Evolutionary conservation across 768 basidiomycete species (phyloP), one percentile per base, ranked within the genome.

Genomic region (Fomitopsis serialis): DNA sequence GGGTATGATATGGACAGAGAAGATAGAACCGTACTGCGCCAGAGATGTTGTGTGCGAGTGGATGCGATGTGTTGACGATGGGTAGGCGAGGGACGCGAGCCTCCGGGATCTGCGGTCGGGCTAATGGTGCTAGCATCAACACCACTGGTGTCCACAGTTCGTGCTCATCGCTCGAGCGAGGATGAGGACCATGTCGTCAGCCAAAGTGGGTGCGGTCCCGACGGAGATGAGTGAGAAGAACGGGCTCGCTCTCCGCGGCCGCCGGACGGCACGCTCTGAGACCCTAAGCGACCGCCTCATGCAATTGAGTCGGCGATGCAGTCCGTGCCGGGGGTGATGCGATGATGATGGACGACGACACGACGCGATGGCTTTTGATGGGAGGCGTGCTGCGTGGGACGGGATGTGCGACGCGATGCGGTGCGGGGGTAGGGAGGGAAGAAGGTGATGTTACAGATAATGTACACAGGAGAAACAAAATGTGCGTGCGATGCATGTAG

Each of bases 1-100:
- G 53, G 53, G 53, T 54, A 54, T 54, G 45, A 27, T 40, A 49
- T 27, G 29, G 22, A 50, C 36, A 50, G 22, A 23, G 36, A 32
- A n/a, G 32, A 8, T 21, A 46, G n/a, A n/a, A 23, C 19, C 25
- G 44, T 21, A 19, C 21, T 27, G 25, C 21, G 44, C 22, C 24
- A 19, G 46, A 47, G n/a, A 19, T 19, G 46, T 8, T 27, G 27
- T 47, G 15, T 32, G 25, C n/a, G 25, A 5, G 46, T 17, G n/a
- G 46, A 27, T 12, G 34, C 48, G 25, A 22, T 17, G 21, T n/a
- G n/a, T n/a, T n/a, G n/a, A n/a, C n/a, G 15, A 35, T 50, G 42
- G 50, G n/a, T 27, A 21, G n/a, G 24, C 15, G 46, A 47, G n/a
- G 46, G 23, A 24, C 22, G 24, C 44, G 13, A 45, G 13, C 19